Evolutionary conservation across 331 rosid species (phyloP), one percentile per base, ranked within the genome.

Genomic region (Saraca asoca): DNA sequence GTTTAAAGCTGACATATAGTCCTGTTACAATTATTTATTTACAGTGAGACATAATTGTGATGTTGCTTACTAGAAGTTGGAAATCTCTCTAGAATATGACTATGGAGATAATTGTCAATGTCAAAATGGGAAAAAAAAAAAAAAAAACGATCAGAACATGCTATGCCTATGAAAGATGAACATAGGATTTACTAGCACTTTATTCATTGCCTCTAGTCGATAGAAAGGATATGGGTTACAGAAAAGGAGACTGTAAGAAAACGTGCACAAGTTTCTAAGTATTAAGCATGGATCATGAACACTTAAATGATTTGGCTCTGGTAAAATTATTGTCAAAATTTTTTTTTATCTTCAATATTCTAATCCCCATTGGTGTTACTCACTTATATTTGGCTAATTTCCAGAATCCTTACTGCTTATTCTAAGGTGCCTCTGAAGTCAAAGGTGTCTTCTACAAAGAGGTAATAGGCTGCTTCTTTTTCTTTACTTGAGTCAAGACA

Each of bases 381-480:
- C 54, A 38, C 49, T 64, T 50, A 18, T 56, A 29, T 74, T 51
- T 62, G 61, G 43, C 37, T 66, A 68, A 51, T 66, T 70, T 77
- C 71, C 85, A 83, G 88, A 83, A 80, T 83, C 73, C 85, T 83
- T 49, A 71, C 58, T 68, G 85, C 88, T 15, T 83, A 80, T 67
- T 76, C 75, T 13, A 83, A 83, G 75, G 85, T 83, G 71, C 88
- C 88, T 64, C 81, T 74, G 42, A 80, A 83, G 57, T 75, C 77
- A 50, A 80, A 74, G 61, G 85, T 83, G 44, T 74, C 88, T 64
- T 71, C 88, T 64, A 77, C 82, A 9, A 83, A 83, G 78, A 80
- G 88, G 85, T 83, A 77, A 62, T 66, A 51, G 34, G 66, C 13
- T 68, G 76, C 31, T 54, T 74, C 52, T 9, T 61, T 19, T 56